phyloP scores from a whole-genome alignment of 2,329 filamentous ascomycete species.

The Ceratocystis lukuohia region DNA sequence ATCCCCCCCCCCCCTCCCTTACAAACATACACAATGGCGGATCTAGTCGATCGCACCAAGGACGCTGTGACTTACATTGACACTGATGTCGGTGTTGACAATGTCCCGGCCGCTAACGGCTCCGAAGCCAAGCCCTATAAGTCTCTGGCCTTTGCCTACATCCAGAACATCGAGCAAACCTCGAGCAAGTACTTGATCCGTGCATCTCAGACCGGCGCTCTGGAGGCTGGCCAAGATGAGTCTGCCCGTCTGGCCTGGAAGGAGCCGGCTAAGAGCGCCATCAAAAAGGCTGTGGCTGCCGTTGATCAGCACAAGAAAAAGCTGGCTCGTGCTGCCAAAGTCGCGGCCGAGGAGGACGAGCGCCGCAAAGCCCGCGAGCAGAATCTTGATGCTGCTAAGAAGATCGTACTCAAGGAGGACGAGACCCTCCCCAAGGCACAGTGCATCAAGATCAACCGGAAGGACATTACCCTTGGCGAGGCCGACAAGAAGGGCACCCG shows the following conservation, averaged over 20 bases:
- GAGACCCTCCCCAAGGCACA: constrained; percentile 56
- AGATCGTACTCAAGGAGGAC: constrained; percentile 57
- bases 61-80: constrained; percentile 55
- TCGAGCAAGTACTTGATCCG: constrained; percentile 51
- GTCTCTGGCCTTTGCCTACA: constrained; percentile 62
- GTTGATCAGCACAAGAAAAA: constrained; percentile 73
- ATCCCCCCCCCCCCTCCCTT: neutral
- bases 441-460: constrained; percentile 63
- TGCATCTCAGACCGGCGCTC: constrained; percentile 49
- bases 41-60: constrained; percentile 39
- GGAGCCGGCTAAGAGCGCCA: constrained; percentile 65
- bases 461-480: constrained; percentile 47
- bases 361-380: constrained; percentile 56
- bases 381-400: constrained; percentile 62
- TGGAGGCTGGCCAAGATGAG: constrained; percentile 50
- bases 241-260: constrained; percentile 59
- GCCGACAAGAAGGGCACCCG: constrained; percentile 51
- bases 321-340: constrained; percentile 61
- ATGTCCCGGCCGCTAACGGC: constrained; percentile 47
- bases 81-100: constrained; percentile 64
- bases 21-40: constrained; percentile 28
- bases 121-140: constrained; percentile 67
- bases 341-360: constrained; percentile 57
- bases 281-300: constrained; percentile 71
- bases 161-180: constrained; percentile 48